Base-by-base conservation (phyloP, 2,329 filamentous ascomycete genomes). In the Trichophyton schoenleinii region DNA sequence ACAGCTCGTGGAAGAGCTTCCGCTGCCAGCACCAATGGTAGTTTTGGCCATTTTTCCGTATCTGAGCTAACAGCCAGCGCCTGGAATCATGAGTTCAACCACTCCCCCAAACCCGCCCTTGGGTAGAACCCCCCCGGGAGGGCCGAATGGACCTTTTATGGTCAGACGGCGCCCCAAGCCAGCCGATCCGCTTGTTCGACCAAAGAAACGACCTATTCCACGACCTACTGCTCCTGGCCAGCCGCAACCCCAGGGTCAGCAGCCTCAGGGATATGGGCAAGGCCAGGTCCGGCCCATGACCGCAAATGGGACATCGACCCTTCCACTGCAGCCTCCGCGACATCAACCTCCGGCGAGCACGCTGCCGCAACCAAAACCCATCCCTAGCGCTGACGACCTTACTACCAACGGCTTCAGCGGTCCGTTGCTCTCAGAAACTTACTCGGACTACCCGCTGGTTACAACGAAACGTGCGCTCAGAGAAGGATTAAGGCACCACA, bases 401-500 rank as follows among this genome's bases (percentile, higher is more conserved):
- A 65, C 72, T 0, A 67, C 70, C 6, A 77, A 77, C 59, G 74
- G 75, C 3, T 78, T 78, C 62, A 77, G 72, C 49, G 74, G 74
- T 3, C 69, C 72, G 36, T 65, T 74, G n/a, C 66, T 77, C 22
- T 74, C 73, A 3, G 69, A 71, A 42, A 71, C 67, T 28, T 78
- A 75, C 63, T 69, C 71, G 9, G 85, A 85, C 68, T 86, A 78
- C 67, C 89, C 89, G 13, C 80, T 97, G 18, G 83, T 90, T 65
- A 89, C 91, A 5, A 95, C 89, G 5, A 95, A 95, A 74, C 85
- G 86, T 68, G 84, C 86, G 8, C 74, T 96, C 58, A 81, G 89
- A 61, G 87, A 94, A 67, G 88, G 87, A 4, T 77, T 95, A 63
- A 87, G 92, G 57, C 86, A 91, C 69, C 94, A 99, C 71, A 83